A percentile compares a stretch with the other conserved stretches of the same genome.
These are phyloP conservation scores for Lachnellula subtilissima DNA, from an alignment of 2,329 filamentous ascomycete genomes.

Conservation along the genomic window DNA sequence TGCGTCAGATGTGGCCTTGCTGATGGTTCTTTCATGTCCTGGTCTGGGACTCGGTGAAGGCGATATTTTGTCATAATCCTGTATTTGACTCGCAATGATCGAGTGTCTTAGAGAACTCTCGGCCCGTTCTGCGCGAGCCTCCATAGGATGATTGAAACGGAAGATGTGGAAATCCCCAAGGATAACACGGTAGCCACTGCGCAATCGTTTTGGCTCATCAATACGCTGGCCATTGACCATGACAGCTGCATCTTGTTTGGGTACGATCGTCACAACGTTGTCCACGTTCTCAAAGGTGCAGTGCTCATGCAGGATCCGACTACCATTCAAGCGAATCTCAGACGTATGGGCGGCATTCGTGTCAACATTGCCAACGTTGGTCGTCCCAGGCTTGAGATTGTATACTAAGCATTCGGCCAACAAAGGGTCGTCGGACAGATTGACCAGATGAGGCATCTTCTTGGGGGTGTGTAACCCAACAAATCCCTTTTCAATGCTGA, in stretches of 20 bases:
- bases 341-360: conserved; percentile 68
- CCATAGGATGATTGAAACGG: conserved; percentile 95
- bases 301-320: conserved; percentile 86
- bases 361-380: conserved; percentile 91
- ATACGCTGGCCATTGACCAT: conserved; percentile 97
- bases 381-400: conserved; percentile 92
- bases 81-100: conserved; percentile 57
- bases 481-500: conserved; percentile 98
- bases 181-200: conserved; percentile 92
- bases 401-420: conserved; percentile 95
- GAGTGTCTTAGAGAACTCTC: conserved; percentile 88
- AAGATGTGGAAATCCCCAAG: conserved; percentile 98
- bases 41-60: conserved; percentile 58
- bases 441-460: conserved; percentile 98
- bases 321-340: conserved; percentile 91
- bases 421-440: conserved; percentile 89
- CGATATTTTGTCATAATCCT: conserved; percentile 50
- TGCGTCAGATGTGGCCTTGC: conserved; percentile 72
- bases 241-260: conserved; percentile 85
- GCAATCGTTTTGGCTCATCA: conserved; percentile 75
- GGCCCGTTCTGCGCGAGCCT: conserved; percentile 86
- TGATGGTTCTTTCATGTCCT: conserved; percentile 74
- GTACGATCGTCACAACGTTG: conserved; percentile 86
- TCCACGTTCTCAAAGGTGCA: conserved; percentile 92
- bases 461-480: conserved; percentile 93